Conservation (phyloP, 257 asterid genomes). For the Phtheirospermum japonicum region DNA sequence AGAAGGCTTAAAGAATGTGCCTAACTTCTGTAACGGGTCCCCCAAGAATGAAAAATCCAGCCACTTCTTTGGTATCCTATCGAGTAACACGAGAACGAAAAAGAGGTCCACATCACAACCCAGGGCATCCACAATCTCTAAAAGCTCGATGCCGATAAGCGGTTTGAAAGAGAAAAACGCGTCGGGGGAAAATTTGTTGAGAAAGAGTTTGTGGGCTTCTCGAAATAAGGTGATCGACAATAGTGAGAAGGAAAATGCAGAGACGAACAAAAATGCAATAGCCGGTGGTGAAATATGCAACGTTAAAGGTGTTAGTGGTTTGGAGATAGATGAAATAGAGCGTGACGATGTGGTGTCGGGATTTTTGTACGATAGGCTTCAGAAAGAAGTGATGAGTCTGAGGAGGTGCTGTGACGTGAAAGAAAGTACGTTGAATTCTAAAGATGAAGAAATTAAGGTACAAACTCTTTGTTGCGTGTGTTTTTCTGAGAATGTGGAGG, state of each 20-base stretch:
- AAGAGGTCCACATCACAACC: constrained; percentile 73
- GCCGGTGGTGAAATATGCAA: constrained; percentile 22
- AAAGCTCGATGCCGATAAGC: constrained; percentile 32
- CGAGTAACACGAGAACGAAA: constrained; percentile 48
- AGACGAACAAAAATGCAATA: constrained; percentile 38
- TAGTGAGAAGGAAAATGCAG: constrained; percentile 62
- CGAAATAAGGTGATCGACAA: constrained; percentile 42
- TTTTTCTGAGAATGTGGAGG: constrained; percentile 8
- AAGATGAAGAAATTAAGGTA: constrained; percentile 83
- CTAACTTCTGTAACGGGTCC: constrained; percentile 39
- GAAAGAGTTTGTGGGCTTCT: constrained; percentile 62
- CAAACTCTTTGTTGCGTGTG: background rate
- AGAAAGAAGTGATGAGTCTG: constrained; percentile 73
- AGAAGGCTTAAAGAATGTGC: constrained; percentile 53
- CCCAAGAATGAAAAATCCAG: constrained; percentile 46
- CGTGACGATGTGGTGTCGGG: constrained; percentile 75
- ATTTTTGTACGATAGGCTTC: constrained; percentile 74
- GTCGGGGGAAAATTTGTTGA: constrained; percentile 40
- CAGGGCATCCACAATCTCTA: constrained; percentile 44
- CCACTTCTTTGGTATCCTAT: constrained; percentile 58
- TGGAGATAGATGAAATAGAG: constrained; percentile 29
- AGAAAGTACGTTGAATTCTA: constrained; percentile 48
- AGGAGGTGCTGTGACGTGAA: constrained; percentile 63
- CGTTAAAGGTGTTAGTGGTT: constrained; percentile 28
- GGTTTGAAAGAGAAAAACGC: constrained; percentile 35